Evolutionary conservation across 1,284 basidiomycete genomes (phyloP).

Genomic region (Laetiporus sulphureus): DNA sequence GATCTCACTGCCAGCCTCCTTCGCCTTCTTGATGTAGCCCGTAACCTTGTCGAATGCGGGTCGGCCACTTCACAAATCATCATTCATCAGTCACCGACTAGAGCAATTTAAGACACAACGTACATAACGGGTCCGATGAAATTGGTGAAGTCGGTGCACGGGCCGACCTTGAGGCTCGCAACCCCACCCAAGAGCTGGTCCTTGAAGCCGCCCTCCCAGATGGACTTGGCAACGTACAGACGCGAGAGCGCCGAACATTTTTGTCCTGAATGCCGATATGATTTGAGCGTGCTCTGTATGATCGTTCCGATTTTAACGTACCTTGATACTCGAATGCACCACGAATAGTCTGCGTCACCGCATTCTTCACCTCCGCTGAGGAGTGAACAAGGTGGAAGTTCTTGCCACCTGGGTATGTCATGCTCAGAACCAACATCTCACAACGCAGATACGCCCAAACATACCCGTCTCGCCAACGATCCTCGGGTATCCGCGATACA

Average conservation of each 20-base stretch:
- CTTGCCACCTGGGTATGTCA: slow-evolving; percentile 67
- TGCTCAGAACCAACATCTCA: not conserved
- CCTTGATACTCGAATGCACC: slow-evolving; percentile 97
- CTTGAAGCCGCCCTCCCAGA: slow-evolving; percentile 89
- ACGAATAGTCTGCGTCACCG: slow-evolving; percentile 85
- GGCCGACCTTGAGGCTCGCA: slow-evolving; percentile 82
- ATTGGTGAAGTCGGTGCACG: slow-evolving; percentile 72
- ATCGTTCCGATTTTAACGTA: slow-evolving; percentile 18
- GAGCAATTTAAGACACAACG: slow-evolving; percentile 17
- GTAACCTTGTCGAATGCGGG: slow-evolving; percentile 88
- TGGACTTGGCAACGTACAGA: slow-evolving; percentile 81
- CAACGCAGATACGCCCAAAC: slow-evolving; percentile 6
- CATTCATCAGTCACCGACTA: not conserved
- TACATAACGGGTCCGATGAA: slow-evolving; percentile 98
- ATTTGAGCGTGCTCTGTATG: not conserved
- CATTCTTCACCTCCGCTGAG: slow-evolving; percentile 82
- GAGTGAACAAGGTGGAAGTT: slow-evolving; percentile 96
- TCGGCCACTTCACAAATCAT: slow-evolving; percentile 45
- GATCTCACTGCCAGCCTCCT: slow-evolving; percentile 83
- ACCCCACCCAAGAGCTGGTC: slow-evolving; percentile 72
- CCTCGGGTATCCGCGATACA: slow-evolving; percentile 85
- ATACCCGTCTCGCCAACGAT: slow-evolving; percentile 88
- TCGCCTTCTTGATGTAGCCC: slow-evolving; percentile 84
- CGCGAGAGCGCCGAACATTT: slow-evolving; percentile 96
- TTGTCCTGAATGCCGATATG: slow-evolving; percentile 49